Base-by-base conservation (phyloP, 352 stramenopile species). In the Globisporangium cylindrosporum region DNA sequence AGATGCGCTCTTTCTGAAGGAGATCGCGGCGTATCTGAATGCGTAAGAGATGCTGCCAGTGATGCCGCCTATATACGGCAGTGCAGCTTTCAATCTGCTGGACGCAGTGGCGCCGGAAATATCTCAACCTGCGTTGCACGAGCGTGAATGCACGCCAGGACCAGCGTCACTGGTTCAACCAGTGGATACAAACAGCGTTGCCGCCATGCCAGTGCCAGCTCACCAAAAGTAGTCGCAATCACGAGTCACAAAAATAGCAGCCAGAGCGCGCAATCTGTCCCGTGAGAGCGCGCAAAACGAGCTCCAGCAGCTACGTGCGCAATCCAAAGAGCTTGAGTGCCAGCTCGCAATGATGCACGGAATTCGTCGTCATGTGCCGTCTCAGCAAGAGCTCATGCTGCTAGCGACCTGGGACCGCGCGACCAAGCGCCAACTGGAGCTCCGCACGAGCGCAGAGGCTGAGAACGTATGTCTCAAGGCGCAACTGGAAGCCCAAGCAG, bases 281-380 rank as follows among this genome's bases (percentile, higher is more conserved):
- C 71, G 73, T 25, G 71, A 77, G 53, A 66, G 65, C 8, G 61
- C 71, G 71, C 68, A 72, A 46, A 58, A 53, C 14, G 71, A 77
- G 34, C 62, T 75, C 20, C 27, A 5, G 43, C 59, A 69, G 25
- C 71, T 80, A 0, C 73, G 71, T 15, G 24, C n/a, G n/a, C 59
- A 71, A 5, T 60, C 68, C 1, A 38, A 25, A 0, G 60, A 75
- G 32, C 48, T 67, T 10, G 34, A 67, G 34, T 22, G 18, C 2
- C 49, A 73, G 72, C 27, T 66, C 58, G 61, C 61, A 51, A 25
- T 15, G 9, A 24, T 38, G 6, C 59, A 27, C 4, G 32, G 22
- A 32, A 61, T 14, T 5, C 27, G 10, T 53, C 34, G 7, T 6
- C 20, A 12, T 55, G 32, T 10, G 1, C 10, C 20, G 27, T 27